These are phyloP conservation scores for Xylaria venustula DNA, from an alignment of 495 filamentous ascomycete genomes.

Conservation along the genomic window DNA sequence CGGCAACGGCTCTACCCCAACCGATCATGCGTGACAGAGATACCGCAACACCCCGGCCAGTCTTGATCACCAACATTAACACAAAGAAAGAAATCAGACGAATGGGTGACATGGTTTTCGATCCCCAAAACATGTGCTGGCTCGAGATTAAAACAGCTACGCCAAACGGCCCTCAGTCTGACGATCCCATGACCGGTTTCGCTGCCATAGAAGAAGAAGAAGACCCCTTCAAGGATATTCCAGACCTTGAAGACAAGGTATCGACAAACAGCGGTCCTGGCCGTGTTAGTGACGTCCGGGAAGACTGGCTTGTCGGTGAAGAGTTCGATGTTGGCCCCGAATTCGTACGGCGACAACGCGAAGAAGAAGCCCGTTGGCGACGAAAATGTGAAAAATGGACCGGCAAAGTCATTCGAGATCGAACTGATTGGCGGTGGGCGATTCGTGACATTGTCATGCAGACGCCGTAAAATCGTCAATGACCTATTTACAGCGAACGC, in stretches of 20 bases:
- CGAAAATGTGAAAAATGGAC: constrained; percentile 81
- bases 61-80: constrained; percentile 88
- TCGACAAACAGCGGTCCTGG: constrained; percentile 36
- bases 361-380: constrained; percentile 89
- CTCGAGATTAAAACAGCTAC: constrained; percentile 62
- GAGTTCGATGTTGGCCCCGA: constrained; percentile 97
- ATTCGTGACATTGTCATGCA: constrained; percentile 47
- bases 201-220: constrained; percentile 70
- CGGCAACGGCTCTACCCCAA: constrained; percentile 42
- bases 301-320: constrained; percentile 85
- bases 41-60: constrained; percentile 70
- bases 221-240: constrained; percentile 55
- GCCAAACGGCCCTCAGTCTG: constrained; percentile 31
- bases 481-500: background rate
- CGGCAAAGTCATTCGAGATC: constrained; percentile 34
- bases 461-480: background rate
- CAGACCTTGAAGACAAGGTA: constrained; percentile 53
- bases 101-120: constrained; percentile 94
- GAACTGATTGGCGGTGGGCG: constrained; percentile 48
- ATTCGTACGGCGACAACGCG: constrained; percentile 82
- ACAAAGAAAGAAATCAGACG: constrained; percentile 77
- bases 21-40: constrained; percentile 52
- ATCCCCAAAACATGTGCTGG: constrained; percentile 95
- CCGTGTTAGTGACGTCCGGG: constrained; percentile 55
- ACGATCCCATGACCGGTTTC: constrained; percentile 69